Evolutionary conservation across 768 basidiomycete genomes (phyloP).

Genomic region (Boletus rubropictus): DNA sequence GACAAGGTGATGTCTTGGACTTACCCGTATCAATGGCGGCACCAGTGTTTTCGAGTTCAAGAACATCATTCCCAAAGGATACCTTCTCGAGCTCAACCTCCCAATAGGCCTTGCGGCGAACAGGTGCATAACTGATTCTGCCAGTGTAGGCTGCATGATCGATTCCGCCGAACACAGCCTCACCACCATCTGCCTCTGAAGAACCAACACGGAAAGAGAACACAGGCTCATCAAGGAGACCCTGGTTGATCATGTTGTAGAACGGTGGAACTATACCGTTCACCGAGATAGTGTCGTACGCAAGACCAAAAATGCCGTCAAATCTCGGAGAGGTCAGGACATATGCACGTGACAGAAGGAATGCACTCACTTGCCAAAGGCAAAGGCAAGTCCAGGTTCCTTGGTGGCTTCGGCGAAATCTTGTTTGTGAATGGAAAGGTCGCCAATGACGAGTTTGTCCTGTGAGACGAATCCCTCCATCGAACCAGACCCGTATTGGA

Average conservation of each 20-base stretch:
- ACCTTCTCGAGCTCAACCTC: conserved; percentile 92
- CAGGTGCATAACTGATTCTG: conserved; percentile 77
- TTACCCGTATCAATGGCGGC: conserved; percentile 86
- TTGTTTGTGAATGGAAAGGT: conserved; percentile 64
- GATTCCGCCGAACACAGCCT: conserved; percentile 88
- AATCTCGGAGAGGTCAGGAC: conserved; percentile 47
- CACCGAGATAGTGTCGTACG: conserved; percentile 91
- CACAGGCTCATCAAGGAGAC: conserved; percentile 75
- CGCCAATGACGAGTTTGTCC: conserved; percentile 77
- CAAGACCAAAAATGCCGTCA: conserved; percentile 93
- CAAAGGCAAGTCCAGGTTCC: conserved; percentile 96
- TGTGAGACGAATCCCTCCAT: conserved; percentile 95
- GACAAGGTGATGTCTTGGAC: conserved; percentile 8
- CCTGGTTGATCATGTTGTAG: conserved; percentile 84
- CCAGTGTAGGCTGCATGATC: conserved; percentile 75
- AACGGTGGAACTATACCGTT: conserved; percentile 91
- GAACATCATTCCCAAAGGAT: conserved; percentile 75
- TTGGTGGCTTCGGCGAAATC: conserved; percentile 95
- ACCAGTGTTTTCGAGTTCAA: conserved; percentile 91
- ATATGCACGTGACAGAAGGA: background rate
- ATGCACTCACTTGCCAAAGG: conserved; percentile 79
- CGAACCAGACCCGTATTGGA: conserved; percentile 92
- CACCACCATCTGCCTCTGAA: conserved; percentile 84
- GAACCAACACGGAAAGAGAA: conserved; percentile 92
- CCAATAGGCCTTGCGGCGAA: conserved; percentile 96